Conservation (phyloP, 371 early-diverging fungal genomes). For the Blakeslea trispora region DNA sequence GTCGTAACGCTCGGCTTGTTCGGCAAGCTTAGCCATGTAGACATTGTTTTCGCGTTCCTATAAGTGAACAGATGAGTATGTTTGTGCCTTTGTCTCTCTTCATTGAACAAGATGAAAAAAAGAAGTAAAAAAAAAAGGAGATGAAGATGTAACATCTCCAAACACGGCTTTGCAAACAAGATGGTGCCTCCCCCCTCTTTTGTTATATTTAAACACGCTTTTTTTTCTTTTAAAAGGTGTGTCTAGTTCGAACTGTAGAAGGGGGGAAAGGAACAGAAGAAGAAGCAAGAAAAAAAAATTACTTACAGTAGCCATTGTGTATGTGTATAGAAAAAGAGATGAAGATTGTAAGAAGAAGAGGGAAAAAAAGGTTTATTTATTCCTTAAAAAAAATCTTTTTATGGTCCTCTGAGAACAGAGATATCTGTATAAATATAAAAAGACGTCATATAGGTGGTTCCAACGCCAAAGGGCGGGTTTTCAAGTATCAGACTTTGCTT, state of each 20-base stretch:
- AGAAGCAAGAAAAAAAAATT: neutral
- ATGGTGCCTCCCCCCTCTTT: no score
- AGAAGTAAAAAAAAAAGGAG: neutral
- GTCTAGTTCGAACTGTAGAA: no score
- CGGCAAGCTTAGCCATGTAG: slow-evolving; percentile 96
- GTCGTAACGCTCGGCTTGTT: slow-evolving; percentile 99
- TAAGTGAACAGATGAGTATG: neutral
- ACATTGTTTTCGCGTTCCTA: slow-evolving; percentile 52
- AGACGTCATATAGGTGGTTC: neutral
- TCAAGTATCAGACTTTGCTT: neutral
- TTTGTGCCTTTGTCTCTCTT: no score
- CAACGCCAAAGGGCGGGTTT: no score
- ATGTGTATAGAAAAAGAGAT: neutral
- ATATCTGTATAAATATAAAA: neutral
- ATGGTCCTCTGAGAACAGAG: neutral
- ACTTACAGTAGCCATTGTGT: neutral
- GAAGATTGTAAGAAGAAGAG: neutral
- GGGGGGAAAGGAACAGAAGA: no score
- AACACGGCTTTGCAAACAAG: no score
- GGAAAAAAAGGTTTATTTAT: neutral
- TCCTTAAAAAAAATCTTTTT: neutral
- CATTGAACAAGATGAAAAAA: neutral
- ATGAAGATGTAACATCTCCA: neutral
- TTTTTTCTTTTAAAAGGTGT: no score
- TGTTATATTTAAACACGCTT: no score